These are phyloP conservation scores for Saitozyma podzolica DNA, from an alignment of 768 basidiomycete genomes.

Conservation along the genomic window DNA sequence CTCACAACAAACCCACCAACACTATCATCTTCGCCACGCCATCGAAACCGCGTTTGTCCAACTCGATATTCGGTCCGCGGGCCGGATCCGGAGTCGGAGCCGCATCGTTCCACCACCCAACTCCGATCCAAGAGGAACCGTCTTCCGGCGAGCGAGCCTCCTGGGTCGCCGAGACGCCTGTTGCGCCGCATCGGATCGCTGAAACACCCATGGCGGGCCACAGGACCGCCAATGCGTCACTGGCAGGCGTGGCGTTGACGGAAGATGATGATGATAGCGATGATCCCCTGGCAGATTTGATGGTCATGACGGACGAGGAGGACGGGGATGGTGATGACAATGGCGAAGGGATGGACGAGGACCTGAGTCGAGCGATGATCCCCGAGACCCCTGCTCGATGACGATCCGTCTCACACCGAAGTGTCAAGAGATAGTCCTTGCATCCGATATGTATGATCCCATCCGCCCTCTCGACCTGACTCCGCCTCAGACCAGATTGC, in stretches of 20 bases:
- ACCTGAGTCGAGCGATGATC: slow-evolving; percentile 8
- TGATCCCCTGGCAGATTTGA: slow-evolving; percentile 33
- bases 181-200: slow-evolving; percentile 2
- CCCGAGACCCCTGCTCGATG: slow-evolving; percentile 40
- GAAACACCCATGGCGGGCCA: not conserved
- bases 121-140: slow-evolving; percentile 38
- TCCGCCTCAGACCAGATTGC: too few species aligned
- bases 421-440: not conserved
- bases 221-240: slow-evolving; percentile 2
- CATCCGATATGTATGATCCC: slow-evolving; percentile 9
- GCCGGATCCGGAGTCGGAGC: too few species aligned
- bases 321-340: slow-evolving; percentile 9
- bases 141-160: not conserved
- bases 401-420: not conserved
- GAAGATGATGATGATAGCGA: slow-evolving; percentile 26
- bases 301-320: slow-evolving; percentile 48
- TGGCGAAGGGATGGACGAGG: too few species aligned
- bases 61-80: too few species aligned
- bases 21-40: slow-evolving; percentile 47
- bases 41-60: slow-evolving; percentile 29
- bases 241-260: not conserved
- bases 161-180: slow-evolving; percentile 30
- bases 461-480: slow-evolving; percentile 6
- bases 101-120: slow-evolving; percentile 15
- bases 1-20: not conserved